A percentile compares a stretch with the other conserved stretches of the same genome.
Evolutionary conservation across 2,329 filamentous ascomycete species (phyloP).

Genomic region (Fusarium agapanthi): DNA sequence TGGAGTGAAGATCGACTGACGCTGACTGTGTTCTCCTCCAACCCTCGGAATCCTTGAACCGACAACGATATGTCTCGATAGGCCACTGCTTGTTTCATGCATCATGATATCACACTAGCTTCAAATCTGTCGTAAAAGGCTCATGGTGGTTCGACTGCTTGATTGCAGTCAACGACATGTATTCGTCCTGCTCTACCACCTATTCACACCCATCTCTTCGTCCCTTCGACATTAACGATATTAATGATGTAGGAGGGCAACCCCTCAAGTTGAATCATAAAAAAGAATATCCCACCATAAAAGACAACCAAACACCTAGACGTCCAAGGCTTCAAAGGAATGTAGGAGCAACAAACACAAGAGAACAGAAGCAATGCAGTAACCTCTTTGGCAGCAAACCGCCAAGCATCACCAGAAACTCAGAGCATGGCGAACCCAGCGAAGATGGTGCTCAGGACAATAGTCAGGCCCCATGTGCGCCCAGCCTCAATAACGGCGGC

Average conservation of each 20-base stretch:
- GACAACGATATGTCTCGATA: not conserved
- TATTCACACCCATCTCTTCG: not conserved
- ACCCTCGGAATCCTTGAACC: not conserved
- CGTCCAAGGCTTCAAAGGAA: slow-evolving; percentile 40
- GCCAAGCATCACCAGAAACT: not conserved
- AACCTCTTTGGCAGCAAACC: not conserved
- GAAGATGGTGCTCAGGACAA: slow-evolving; percentile 51
- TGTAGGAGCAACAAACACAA: slow-evolving; percentile 35
- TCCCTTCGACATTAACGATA: slow-evolving; percentile 29
- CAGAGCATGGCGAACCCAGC: slow-evolving; percentile 53
- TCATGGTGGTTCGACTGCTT: slow-evolving; percentile 16
- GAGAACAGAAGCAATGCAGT: slow-evolving; percentile 25
- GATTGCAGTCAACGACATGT: slow-evolving; percentile 16
- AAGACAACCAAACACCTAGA: slow-evolving; percentile 40
- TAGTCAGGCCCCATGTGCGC: slow-evolving; percentile 49
- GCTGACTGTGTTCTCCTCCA: not conserved
- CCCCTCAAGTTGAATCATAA: slow-evolving; percentile 19
- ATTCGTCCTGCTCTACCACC: slow-evolving; percentile 16
- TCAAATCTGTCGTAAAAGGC: not conserved
- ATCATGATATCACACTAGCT: not conserved
- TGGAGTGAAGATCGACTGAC: slow-evolving; percentile 19
- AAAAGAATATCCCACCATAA: slow-evolving; percentile 29
- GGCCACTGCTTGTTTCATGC: not conserved
- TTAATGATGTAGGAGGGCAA: slow-evolving; percentile 29
- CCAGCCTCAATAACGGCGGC: slow-evolving; percentile 48